Evolutionary conservation across 208 protist species (phyloP).

Genomic region (Tritrichomonas foetus): DNA sequence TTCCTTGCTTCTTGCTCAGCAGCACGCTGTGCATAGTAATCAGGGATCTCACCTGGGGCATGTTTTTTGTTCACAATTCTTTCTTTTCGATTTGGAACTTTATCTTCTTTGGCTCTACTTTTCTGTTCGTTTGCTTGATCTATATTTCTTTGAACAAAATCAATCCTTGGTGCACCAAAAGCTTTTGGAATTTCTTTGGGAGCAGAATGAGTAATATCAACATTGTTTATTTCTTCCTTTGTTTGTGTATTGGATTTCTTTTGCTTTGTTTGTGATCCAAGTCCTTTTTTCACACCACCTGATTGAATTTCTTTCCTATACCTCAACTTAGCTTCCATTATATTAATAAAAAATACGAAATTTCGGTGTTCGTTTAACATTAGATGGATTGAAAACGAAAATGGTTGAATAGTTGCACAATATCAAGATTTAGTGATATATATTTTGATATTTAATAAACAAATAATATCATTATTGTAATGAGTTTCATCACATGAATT

Average conservation of each 20-base stretch:
- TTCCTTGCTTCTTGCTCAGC: background rate
- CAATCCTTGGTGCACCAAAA: background rate
- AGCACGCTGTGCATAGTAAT: background rate
- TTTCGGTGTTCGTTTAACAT: too few species aligned
- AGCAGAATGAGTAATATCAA: background rate
- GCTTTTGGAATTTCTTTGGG: background rate
- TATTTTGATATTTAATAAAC: too few species aligned
- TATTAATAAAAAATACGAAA: background rate
- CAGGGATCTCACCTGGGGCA: background rate
- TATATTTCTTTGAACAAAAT: slow-evolving; percentile 32
- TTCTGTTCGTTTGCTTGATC: background rate
- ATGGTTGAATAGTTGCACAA: too few species aligned
- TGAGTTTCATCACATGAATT: too few species aligned
- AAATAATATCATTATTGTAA: too few species aligned
- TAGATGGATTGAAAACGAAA: too few species aligned
- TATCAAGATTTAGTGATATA: too few species aligned
- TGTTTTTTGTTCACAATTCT: background rate
- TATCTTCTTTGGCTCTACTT: background rate
- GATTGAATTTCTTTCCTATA: slow-evolving; percentile 1
- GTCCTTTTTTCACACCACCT: background rate
- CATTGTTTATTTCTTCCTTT: background rate
- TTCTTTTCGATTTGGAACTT: background rate
- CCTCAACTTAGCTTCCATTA: slow-evolving; percentile 27
- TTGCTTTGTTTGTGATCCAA: too few species aligned
- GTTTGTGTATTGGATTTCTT: background rate